Conservation (phyloP, 805 yeast genomes). For the Schwanniomyces occidentalis region DNA sequence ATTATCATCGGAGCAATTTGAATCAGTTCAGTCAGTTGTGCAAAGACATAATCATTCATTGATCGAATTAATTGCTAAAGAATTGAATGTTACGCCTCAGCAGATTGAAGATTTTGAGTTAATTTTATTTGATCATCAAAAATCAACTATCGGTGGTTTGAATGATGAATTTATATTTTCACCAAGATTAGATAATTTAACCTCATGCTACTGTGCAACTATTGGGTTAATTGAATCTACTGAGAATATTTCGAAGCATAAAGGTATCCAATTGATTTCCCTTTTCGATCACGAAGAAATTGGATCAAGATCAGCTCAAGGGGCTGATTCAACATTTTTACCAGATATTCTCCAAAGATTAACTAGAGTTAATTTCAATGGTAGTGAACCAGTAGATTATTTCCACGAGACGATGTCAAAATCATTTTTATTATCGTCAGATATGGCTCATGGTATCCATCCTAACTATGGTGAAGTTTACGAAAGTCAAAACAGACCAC, state of each 20-base stretch:
- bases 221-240: conserved; percentile 65
- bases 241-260: conserved; percentile 42
- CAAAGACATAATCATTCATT: conserved; percentile 78
- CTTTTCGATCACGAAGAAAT: conserved; percentile 95
- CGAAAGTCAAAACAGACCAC: conserved; percentile 78
- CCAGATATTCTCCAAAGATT: conserved; percentile 76
- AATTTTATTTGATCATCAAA: conserved; percentile 80
- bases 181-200: conserved; percentile 88
- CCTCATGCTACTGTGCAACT: conserved; percentile 80
- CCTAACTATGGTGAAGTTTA: conserved; percentile 83
- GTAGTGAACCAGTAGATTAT: conserved; percentile 21
- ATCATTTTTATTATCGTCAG: conserved; percentile 88
- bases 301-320: conserved; percentile 93
- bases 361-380: conserved; percentile 32
- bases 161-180: conserved; percentile 89
- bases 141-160: conserved; percentile 81
- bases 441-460: conserved; percentile 96
- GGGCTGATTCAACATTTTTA: conserved; percentile 90
- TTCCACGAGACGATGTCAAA: conserved; percentile 62
- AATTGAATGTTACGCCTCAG: conserved; percentile 50
- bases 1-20: conserved; percentile 54
- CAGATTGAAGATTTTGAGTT: conserved; percentile 90
- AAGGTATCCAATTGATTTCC: conserved; percentile 71
- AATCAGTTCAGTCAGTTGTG: conserved; percentile 61
- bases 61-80: conserved; percentile 66